These are phyloP conservation scores for Beta macrorhiza DNA, from an alignment of 179 eudicot genomes.

Conservation along the genomic window DNA sequence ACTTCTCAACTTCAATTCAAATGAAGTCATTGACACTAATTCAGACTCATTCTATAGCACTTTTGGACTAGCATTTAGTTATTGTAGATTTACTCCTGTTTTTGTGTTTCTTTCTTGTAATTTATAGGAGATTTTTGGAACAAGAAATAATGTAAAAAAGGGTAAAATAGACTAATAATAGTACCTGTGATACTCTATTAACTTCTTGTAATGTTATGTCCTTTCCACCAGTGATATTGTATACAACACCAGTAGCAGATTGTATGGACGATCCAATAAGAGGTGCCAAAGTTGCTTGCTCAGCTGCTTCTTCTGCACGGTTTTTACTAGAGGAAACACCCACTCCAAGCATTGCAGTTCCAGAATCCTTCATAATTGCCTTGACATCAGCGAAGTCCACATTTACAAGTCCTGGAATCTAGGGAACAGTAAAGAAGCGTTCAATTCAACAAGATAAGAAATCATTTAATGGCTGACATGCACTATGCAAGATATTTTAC, in stretches of 20 bases:
- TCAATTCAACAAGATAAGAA: background rate
- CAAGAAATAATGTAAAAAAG: background rate
- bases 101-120: background rate
- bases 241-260: slow-evolving; percentile 97
- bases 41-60: background rate
- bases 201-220: slow-evolving; percentile 98
- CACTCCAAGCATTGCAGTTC: slow-evolving; percentile 99
- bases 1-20: background rate
- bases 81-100: background rate
- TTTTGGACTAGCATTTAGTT: background rate
- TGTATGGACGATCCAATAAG: slow-evolving; percentile 95
- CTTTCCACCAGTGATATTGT: slow-evolving; percentile 97
- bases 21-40: background rate
- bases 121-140: background rate
- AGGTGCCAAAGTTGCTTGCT: slow-evolving; percentile 98
- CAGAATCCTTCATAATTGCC: slow-evolving; percentile 97
- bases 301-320: slow-evolving; percentile 99
- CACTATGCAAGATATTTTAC: background rate
- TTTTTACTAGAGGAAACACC: slow-evolving; percentile 98
- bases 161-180: background rate
- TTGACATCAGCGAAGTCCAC: slow-evolving; percentile 98
- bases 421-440: slow-evolving; percentile 18
- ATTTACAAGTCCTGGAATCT: slow-evolving; percentile 98
- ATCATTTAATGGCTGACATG: background rate
- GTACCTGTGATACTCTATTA: slow-evolving; percentile 95